Base-by-base conservation (phyloP, 768 basidiomycete species). In the Tephrocybe sp. region DNA sequence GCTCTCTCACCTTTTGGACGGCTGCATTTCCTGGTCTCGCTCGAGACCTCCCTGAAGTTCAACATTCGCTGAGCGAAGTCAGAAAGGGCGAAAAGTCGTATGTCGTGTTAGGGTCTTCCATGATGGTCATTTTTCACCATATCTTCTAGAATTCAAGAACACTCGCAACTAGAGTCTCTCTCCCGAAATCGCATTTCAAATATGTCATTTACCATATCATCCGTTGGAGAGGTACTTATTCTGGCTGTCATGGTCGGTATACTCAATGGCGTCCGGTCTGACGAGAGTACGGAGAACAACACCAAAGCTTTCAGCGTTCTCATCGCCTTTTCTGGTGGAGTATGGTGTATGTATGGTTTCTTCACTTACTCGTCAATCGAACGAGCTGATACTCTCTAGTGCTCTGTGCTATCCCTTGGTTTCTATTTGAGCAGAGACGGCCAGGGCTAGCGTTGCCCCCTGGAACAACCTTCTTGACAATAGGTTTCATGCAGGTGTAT, bases 1-100 rank as follows among this genome's bases (percentile, higher is more conserved):
- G 85, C 47, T 71, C 84, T 25, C 64, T 89, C 47, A 89, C 88
- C 0, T 91, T 90, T 65, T 91, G 87, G 87, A 87, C 86, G 0
- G 89, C 89, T 11, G 88, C 89, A 11, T 89, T 91, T 61, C 87
- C 88, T 0, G 87, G 86, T 15, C 72, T 91, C 13, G 83, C 84
- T 19, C 75, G 80, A 8, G 79, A 89, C 62, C 74, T 89, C 22
- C 83, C 85, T 0, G 82, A 87, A 57, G 79, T 90, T n/a, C 73
- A 78, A 53, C 63, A 72, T 42, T 87, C 84, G 2, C 66, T 72
- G 4, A 49, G 47, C 3, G 64, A 75, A 40, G 71, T 69, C 2
- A 64, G 66, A 34, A 47, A 60, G 7, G 78, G 77, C 8, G 59
- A 56, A 3, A 85, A 84, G 67, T 63, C 69, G 86, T 83, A 40